Evolutionary conservation across 306 rosid species (phyloP), one percentile per base, ranked within the genome.

Genomic region (Sphenostylis stenocarpa): DNA sequence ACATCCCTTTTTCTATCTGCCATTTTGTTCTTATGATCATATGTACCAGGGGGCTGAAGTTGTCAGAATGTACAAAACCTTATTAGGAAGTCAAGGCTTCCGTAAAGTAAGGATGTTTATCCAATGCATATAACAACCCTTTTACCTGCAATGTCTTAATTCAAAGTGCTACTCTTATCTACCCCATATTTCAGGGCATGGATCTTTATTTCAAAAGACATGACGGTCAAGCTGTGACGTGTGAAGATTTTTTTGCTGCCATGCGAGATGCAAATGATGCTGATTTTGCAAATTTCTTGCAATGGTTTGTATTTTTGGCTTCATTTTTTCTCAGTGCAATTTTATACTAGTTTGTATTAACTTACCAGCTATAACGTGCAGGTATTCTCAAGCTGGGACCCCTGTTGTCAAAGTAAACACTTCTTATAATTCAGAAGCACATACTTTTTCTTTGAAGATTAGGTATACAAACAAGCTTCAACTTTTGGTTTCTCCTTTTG

Each of bases 371-470:
- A n/a, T n/a, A 47, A 84, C 68, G 33, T 67, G 60, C 77, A 96
- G 99, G 99, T 96, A 96, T 87, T 96, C 99, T 48, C 99, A 96
- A 83, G 99, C 99, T 73, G 99, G 99, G 81, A 96, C 98, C 57
- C 99, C 99, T 79, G 11, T 29, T 79, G 90, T 92, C 72, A 91
- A 87, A 87, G 90, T 91, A 61, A 84, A 84, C 47, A 87, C 98
- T 34, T 89, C 89, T 53, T 96, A 96, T 82, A 84, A 92, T 72
- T 78, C 97, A 4, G 94, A 92, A 76, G 88, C 89, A 39, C 84
- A 24, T 72, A 88, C 98, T 4, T 86, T 88, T 70, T 80, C 99
- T 73, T 85, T 96, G 58, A 96, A 88, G 85, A 82, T 96, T 73
- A 89, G 96, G 99, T 96, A 89, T 31, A 21, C 41, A 52, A 44